A percentile compares a stretch with the other conserved stretches of the same genome.
phyloP scores from a whole-genome alignment of 441 rosid species.

The Jatropha podagrica region DNA sequence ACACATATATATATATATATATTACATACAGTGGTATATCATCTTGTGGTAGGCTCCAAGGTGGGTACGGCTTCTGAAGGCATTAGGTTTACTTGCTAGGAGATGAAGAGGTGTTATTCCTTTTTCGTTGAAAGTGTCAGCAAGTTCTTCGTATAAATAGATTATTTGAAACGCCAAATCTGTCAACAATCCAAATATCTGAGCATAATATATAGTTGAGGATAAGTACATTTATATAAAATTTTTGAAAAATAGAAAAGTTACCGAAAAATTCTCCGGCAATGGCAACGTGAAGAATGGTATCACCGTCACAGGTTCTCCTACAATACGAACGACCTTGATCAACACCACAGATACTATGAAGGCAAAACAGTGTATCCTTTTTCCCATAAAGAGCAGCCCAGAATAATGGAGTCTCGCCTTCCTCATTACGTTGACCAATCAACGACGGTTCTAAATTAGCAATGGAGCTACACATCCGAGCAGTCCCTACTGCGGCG shows the following conservation, averaged over 20 bases:
- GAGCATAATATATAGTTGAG: not conserved
- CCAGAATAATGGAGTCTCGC: constrained; percentile 32
- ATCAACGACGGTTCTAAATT: not conserved
- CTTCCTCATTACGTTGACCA: constrained; percentile 22
- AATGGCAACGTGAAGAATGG: constrained; percentile 46
- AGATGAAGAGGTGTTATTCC: constrained; percentile 18
- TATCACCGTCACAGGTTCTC: constrained; percentile 27
- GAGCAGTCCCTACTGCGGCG: constrained; percentile 30
- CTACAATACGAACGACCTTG: not conserved
- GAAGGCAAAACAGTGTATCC: constrained; percentile 33
- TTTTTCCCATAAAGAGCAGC: constrained; percentile 35
- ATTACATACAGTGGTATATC: constrained; percentile 14
- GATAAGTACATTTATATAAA: not conserved
- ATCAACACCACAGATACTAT: not conserved
- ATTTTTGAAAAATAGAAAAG: not conserved
- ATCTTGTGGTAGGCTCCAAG: constrained; percentile 3
- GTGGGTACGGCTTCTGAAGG: constrained; percentile 11
- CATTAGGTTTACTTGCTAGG: constrained; percentile 24
- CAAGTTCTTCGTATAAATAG: constrained; percentile 7
- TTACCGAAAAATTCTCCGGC: constrained; percentile 20
- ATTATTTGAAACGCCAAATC: constrained; percentile 26
- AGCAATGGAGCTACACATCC: constrained; percentile 32
- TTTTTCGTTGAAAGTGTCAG: not conserved
- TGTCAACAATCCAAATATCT: not conserved
- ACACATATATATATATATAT: not conserved